phyloP scores from a whole-genome alignment of 2,329 filamentous ascomycete genomes.

The Rhinocladiella similis region DNA sequence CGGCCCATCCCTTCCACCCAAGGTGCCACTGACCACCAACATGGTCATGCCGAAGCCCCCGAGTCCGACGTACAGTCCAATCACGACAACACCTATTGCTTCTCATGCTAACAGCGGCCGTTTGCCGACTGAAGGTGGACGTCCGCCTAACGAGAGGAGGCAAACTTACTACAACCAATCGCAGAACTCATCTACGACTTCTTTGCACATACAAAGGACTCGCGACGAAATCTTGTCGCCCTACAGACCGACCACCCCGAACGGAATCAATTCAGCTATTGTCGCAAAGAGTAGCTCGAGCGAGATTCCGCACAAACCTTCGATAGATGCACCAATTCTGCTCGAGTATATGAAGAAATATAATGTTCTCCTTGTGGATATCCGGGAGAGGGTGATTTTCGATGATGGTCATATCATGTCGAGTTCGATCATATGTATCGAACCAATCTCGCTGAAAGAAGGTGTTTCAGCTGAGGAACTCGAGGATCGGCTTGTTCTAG shows the following conservation, averaged over 20 bases:
- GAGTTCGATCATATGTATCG: constrained; percentile 82
- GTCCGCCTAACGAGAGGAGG: constrained; percentile 32
- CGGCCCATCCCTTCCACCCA: constrained; percentile 40
- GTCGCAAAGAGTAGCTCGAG: constrained; percentile 44
- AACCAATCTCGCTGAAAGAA: constrained; percentile 73
- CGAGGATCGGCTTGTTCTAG: constrained; percentile 50
- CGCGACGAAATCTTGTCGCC: constrained; percentile 39
- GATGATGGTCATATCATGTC: constrained; percentile 88
- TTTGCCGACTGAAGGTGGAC: constrained; percentile 43
- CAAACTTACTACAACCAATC: constrained; percentile 37
- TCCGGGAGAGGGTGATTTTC: constrained; percentile 76
- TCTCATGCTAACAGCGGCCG: constrained; percentile 40
- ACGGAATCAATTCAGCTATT: constrained; percentile 40
- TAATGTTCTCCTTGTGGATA: constrained; percentile 79
- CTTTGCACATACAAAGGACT: constrained; percentile 37
- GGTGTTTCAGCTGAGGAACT: constrained; percentile 66
- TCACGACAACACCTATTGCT: constrained; percentile 42
- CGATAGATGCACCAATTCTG: constrained; percentile 69
- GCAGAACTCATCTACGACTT: constrained; percentile 36
- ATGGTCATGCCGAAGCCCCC: constrained; percentile 48
- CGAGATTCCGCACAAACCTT: constrained; percentile 56
- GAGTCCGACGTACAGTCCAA: constrained; percentile 50
- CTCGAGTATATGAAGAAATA: constrained; percentile 66
- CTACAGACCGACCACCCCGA: constrained; percentile 46
- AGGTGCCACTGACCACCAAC: constrained; percentile 38